Conservation (phyloP, 2,329 filamentous ascomycete genomes). For the Cryoendolithus antarcticus region DNA sequence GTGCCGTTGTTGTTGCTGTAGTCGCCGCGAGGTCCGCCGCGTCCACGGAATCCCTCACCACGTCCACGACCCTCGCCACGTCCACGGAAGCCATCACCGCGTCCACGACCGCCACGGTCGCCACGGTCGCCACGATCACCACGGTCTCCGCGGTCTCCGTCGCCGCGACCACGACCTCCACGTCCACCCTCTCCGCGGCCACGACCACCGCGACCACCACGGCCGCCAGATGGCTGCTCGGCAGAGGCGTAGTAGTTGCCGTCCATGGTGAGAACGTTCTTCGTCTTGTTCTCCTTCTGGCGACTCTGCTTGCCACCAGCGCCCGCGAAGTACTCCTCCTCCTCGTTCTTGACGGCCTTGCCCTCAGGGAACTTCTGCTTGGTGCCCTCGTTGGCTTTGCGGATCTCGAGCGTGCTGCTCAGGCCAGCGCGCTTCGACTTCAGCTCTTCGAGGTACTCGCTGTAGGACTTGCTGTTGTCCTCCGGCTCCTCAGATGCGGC, state of each 20-base stretch:
- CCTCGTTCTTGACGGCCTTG: conserved; percentile 47
- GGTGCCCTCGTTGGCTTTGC: conserved; percentile 85
- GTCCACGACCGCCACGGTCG: conserved; percentile 25
- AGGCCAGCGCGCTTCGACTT: conserved; percentile 62
- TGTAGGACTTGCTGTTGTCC: conserved; percentile 83
- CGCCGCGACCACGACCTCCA: conserved; percentile 24
- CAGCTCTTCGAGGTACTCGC: conserved; percentile 70
- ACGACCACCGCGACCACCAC: conserved; percentile 34
- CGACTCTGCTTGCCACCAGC: conserved; percentile 63
- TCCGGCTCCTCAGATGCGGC: conserved; percentile 35
- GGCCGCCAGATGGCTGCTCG: conserved; percentile 39
- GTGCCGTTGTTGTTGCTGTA: neutral
- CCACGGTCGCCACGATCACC: conserved; percentile 19
- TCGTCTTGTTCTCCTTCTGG: conserved; percentile 83
- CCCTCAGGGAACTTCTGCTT: conserved; percentile 91
- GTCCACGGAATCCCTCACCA: conserved; percentile 14
- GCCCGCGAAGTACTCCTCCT: conserved; percentile 64
- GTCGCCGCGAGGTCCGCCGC: conserved; percentile 13
- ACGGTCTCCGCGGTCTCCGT: conserved; percentile 29
- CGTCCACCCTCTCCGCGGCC: conserved; percentile 35
- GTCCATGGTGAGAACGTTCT: conserved; percentile 81
- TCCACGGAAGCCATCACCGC: conserved; percentile 13
- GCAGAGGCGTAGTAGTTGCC: conserved; percentile 50
- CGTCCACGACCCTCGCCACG: conserved; percentile 15
- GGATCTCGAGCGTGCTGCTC: conserved; percentile 48